Evolutionary conservation across 2,329 filamentous ascomycete genomes (phyloP).

Genomic region (Blastomyces emzantsi): DNA sequence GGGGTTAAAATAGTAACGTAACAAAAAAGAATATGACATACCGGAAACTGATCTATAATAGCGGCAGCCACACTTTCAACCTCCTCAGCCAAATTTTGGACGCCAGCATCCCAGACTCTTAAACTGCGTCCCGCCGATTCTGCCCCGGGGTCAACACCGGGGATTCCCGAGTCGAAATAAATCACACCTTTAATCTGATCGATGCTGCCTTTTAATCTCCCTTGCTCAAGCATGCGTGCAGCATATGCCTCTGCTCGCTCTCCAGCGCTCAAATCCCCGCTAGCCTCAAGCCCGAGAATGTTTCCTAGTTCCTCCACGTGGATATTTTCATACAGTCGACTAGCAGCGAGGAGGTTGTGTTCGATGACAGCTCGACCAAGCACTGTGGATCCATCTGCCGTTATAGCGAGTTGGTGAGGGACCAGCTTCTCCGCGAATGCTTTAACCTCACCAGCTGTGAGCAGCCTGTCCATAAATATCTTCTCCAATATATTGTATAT

Average conservation of each 20-base stretch:
- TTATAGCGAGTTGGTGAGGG: constrained; percentile 83
- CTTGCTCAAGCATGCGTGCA: constrained; percentile 92
- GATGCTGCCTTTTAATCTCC: constrained; percentile 75
- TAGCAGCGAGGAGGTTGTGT: constrained; percentile 86
- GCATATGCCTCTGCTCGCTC: constrained; percentile 86
- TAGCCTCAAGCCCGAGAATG: constrained; percentile 61
- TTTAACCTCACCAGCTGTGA: constrained; percentile 72
- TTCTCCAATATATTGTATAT: constrained; percentile 80
- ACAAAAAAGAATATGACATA: constrained; percentile 30
- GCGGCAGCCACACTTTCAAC: constrained; percentile 78
- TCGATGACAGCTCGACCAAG: constrained; percentile 89
- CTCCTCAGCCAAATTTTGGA: constrained; percentile 77
- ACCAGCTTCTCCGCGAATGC: constrained; percentile 72
- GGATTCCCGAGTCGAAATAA: constrained; percentile 67
- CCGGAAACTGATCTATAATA: constrained; percentile 72
- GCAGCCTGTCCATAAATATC: constrained; percentile 86
- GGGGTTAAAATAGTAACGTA: neutral
- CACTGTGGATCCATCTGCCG: constrained; percentile 84
- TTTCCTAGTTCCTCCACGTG: constrained; percentile 63
- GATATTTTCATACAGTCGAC: constrained; percentile 70
- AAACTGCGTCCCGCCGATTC: constrained; percentile 60
- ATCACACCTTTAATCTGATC: constrained; percentile 88
- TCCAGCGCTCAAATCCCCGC: constrained; percentile 39
- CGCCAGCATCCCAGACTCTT: constrained; percentile 80
- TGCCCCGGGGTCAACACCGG: constrained; percentile 53